Conservation (phyloP, 768 basidiomycete species). For the Phlebiopsis gigantea region DNA sequence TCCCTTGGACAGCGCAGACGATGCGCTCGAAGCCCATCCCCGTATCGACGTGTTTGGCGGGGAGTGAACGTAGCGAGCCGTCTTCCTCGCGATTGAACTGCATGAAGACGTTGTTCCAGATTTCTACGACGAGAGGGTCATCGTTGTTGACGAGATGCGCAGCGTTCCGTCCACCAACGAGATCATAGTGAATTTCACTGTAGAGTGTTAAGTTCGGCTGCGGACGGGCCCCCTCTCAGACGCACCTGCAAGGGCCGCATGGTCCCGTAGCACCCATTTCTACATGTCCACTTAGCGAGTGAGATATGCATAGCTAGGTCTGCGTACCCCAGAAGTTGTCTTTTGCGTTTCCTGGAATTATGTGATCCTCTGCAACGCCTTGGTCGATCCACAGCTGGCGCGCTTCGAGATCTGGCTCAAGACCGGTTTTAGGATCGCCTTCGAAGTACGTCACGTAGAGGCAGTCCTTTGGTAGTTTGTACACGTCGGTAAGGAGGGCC, state of each 20-base stretch:
- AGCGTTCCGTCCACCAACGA: slow-evolving; percentile 96
- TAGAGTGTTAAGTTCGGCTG: neutral
- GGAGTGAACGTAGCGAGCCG: slow-evolving; percentile 72
- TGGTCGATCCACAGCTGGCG: slow-evolving; percentile 83
- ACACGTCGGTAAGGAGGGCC: slow-evolving; percentile 89
- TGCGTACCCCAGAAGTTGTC: slow-evolving; percentile 97
- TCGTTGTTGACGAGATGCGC: slow-evolving; percentile 91
- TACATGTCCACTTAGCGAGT: slow-evolving; percentile 24
- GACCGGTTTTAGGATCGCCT: slow-evolving; percentile 78
- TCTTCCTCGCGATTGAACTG: slow-evolving; percentile 96
- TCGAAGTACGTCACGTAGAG: slow-evolving; percentile 98
- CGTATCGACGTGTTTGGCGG: slow-evolving; percentile 95
- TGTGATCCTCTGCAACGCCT: slow-evolving; percentile 84
- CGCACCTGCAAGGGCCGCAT: slow-evolving; percentile 91
- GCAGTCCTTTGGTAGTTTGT: slow-evolving; percentile 81
- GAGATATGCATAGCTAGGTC: slow-evolving; percentile 4
- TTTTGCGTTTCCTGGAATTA: slow-evolving; percentile 90
- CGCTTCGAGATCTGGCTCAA: slow-evolving; percentile 87
- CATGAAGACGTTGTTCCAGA: slow-evolving; percentile 99
- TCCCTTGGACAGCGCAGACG: slow-evolving; percentile 90
- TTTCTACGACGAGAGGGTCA: slow-evolving; percentile 94
- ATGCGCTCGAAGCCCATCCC: slow-evolving; percentile 99
- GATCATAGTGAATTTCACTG: slow-evolving; percentile 95
- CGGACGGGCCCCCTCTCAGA: neutral
- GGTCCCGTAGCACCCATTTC: slow-evolving; percentile 99